These are phyloP conservation scores for Claviceps quebecensis DNA, from an alignment of 2,329 filamentous ascomycete genomes.

Conservation along the genomic window DNA sequence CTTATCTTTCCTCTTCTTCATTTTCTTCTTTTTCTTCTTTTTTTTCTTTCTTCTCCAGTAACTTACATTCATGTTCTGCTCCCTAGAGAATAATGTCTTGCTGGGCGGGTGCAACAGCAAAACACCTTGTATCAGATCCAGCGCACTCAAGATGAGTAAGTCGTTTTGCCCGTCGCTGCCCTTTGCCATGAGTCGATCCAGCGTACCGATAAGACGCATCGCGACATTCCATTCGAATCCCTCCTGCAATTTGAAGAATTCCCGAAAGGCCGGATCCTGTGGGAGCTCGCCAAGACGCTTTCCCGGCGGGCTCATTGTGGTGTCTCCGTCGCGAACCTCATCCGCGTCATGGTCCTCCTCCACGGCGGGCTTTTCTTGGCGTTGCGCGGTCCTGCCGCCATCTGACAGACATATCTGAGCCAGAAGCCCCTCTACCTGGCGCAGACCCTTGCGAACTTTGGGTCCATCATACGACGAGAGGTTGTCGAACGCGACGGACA, in stretches of 20 bases:
- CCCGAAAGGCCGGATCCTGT: conserved; percentile 77
- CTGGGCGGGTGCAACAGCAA: conserved; percentile 83
- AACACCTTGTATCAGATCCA: conserved; percentile 80
- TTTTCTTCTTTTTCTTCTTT: background rate
- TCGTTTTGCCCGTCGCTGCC: conserved; percentile 73
- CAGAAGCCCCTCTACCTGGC: conserved; percentile 84
- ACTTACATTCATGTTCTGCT: conserved; percentile 83
- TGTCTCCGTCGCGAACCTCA: background rate
- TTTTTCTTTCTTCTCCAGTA: background rate
- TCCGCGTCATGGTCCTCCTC: background rate
- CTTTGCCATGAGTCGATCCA: conserved; percentile 76
- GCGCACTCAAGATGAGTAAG: conserved; percentile 70
- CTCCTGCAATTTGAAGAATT: conserved; percentile 94
- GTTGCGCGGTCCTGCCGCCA: conserved; percentile 4
- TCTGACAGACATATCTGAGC: conserved; percentile 82
- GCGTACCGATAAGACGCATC: conserved; percentile 67
- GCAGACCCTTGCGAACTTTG: conserved; percentile 86
- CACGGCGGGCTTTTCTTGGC: background rate
- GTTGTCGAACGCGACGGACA: conserved; percentile 91
- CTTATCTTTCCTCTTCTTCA: background rate
- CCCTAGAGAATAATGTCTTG: conserved; percentile 71
- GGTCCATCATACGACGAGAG: conserved; percentile 79
- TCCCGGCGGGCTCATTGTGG: conserved; percentile 23
- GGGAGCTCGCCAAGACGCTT: conserved; percentile 58
- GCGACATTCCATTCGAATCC: conserved; percentile 97